Evolutionary conservation across 148 eudicot species (phyloP).

Genomic region (Rhododendron kiyosumense): DNA sequence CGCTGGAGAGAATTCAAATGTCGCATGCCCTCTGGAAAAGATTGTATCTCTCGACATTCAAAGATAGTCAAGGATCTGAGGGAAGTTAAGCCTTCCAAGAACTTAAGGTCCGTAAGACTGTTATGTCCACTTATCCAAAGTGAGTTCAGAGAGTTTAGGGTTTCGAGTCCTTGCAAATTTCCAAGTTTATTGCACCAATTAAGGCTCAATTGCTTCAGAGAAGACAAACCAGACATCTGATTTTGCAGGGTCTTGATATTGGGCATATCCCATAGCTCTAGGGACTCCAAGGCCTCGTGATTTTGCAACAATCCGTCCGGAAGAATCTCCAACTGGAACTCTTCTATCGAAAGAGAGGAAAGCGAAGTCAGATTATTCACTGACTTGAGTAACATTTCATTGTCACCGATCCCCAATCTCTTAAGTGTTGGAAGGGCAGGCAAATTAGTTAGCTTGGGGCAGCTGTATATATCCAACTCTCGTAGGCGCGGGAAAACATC

Average conservation of each 20-base stretch:
- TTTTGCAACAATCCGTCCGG: neutral
- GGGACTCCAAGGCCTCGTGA: neutral
- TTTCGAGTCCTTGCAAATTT: neutral
- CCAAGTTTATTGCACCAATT: neutral
- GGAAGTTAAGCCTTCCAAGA: neutral
- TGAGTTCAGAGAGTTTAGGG: neutral
- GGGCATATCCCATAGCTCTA: rapidly evolving
- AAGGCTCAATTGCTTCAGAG: neutral
- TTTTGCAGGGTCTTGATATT: neutral
- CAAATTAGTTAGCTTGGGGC: neutral
- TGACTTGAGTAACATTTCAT: neutral
- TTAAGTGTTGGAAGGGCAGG: neutral
- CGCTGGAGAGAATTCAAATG: too few relatives aligned
- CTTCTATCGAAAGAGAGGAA: rapidly evolving
- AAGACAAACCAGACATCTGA: neutral
- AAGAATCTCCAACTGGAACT: neutral
- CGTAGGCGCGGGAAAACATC: neutral
- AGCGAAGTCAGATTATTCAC: neutral
- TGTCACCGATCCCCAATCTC: neutral
- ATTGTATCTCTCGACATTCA: neutral
- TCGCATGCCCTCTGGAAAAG: neutral
- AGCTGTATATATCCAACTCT: neutral
- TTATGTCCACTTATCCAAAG: rapidly evolving
- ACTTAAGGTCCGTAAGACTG: neutral
- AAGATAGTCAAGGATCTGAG: neutral